Conservation (phyloP, 2,329 filamentous ascomycete species). For the Diaporthe helianthi region DNA sequence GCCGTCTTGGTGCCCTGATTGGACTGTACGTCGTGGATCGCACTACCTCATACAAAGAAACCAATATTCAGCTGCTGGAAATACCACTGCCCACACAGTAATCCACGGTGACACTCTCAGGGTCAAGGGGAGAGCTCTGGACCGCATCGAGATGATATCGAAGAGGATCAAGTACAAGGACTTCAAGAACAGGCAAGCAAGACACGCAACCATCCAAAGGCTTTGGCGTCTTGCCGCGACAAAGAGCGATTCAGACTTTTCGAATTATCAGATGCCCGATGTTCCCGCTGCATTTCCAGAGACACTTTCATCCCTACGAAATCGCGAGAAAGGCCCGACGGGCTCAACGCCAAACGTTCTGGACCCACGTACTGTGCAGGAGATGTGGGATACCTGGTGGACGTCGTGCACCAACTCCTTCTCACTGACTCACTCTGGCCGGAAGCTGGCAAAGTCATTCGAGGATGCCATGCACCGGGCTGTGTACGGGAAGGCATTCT, state of each 20-base stretch:
- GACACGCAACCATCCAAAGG: not conserved
- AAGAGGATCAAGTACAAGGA: not conserved
- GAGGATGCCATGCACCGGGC: slow-evolving; percentile 3
- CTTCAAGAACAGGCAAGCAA: not conserved
- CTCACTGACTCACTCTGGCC: not conserved
- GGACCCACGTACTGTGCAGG: not conserved
- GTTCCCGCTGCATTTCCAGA: not conserved
- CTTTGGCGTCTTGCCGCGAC: not conserved
- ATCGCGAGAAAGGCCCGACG: not conserved
- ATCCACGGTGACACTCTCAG: not conserved
- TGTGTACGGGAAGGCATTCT: not conserved
- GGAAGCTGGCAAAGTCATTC: not conserved
- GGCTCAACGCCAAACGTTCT: not conserved
- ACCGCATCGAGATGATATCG: not conserved
- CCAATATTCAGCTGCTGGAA: slow-evolving; percentile 1
- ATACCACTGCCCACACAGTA: not conserved
- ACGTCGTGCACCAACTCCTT: not conserved
- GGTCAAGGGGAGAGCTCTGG: not conserved
- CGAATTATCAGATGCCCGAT: not conserved
- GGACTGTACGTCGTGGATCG: not conserved
- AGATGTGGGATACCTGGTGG: slow-evolving; percentile 13
- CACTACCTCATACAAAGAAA: not conserved
- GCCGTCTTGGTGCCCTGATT: slow-evolving; percentile 18
- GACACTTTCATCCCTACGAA: not conserved
- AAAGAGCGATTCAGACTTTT: not conserved